Conservation (phyloP, 2,329 filamentous ascomycete genomes). For the Aspergillus proliferans region DNA sequence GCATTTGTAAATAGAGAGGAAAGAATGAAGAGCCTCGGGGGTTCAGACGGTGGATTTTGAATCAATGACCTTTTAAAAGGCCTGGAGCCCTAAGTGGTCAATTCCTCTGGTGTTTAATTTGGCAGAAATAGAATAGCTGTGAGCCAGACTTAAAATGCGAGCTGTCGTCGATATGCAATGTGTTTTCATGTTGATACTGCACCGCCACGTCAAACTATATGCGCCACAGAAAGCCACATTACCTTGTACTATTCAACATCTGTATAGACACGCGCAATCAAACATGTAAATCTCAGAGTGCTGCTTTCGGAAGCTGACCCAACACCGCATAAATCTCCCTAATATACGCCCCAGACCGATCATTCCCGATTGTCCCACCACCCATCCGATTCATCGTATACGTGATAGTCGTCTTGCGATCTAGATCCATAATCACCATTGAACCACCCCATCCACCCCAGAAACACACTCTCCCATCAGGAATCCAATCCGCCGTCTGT, state of each 20-base stretch:
- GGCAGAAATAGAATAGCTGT: too few relatives aligned
- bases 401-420: conserved; percentile 36
- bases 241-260: not conserved
- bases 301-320: not conserved
- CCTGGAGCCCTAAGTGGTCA: too few relatives aligned
- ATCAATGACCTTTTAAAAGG: too few relatives aligned
- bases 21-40: too few relatives aligned
- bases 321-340: conserved; percentile 24
- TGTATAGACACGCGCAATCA: not conserved
- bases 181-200: not conserved
- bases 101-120: too few relatives aligned
- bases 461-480: conserved; percentile 30
- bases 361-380: conserved; percentile 22
- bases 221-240: too few relatives aligned
- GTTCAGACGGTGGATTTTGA: too few relatives aligned
- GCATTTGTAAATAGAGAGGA: too few relatives aligned
- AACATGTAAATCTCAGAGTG: not conserved
- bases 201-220: not conserved
- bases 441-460: conserved; percentile 47
- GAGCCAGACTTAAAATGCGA: too few relatives aligned
- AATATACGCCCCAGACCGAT: conserved; percentile 23
- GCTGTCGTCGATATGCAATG: not conserved
- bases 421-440: conserved; percentile 39
- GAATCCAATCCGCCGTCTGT: conserved; percentile 17
- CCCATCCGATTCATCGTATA: conserved; percentile 46